phyloP scores from a whole-genome alignment of 1,139 yeast species.

The Taiozyma sp. region DNA sequence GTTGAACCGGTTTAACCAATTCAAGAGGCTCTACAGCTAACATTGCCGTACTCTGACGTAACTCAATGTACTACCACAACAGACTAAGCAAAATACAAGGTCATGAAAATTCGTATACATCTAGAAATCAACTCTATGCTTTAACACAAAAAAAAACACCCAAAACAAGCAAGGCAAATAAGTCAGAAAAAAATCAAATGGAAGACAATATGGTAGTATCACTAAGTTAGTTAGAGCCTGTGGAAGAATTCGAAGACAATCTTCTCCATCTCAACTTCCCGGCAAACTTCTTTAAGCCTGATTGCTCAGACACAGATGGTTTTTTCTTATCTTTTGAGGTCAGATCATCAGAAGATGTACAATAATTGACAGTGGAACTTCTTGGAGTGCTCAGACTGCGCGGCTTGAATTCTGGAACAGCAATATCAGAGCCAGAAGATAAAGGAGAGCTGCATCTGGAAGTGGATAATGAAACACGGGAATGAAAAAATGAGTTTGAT shows the following conservation, averaged over 20 bases:
- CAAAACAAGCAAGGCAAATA: neutral
- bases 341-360: conserved; percentile 1
- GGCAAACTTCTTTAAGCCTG: conserved; percentile 21
- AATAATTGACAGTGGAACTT: neutral
- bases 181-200: too few relatives aligned
- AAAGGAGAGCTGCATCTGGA: conserved; percentile 17
- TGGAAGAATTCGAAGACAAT: conserved; percentile 20
- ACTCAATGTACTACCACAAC: neutral
- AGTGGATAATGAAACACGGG: neutral
- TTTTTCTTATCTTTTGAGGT: conserved; percentile 4
- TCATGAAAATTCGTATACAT: neutral
- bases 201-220: neutral
- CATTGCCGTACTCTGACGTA: too few relatives aligned
- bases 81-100: neutral
- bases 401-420: neutral
- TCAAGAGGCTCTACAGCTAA: too few relatives aligned
- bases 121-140: neutral
- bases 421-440: conserved; percentile 2
- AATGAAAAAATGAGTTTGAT: neutral
- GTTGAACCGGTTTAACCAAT: too few relatives aligned
- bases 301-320: conserved; percentile 14
- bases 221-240: conserved; percentile 3
- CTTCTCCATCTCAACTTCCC: conserved; percentile 25
- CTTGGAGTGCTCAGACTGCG: neutral
- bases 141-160: neutral